phyloP scores from a whole-genome alignment of 768 basidiomycete genomes.

The Rubroboletus satanas region DNA sequence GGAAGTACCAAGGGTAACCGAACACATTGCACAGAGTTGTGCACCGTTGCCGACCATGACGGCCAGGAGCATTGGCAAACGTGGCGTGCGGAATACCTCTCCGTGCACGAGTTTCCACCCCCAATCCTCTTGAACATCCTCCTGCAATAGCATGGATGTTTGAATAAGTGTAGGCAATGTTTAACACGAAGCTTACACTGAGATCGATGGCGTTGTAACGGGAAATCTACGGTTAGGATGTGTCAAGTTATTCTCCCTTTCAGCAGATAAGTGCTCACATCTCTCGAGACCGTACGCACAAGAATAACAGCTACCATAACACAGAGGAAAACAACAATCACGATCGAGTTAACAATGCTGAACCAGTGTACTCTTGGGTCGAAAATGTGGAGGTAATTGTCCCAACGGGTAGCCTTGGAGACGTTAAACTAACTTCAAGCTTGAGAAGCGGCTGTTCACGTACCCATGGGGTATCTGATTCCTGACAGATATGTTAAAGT shows the following conservation, averaged over 20 bases:
- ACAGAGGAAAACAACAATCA: slow-evolving; percentile 89
- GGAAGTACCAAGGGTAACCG: slow-evolving; percentile 71
- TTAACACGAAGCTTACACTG: slow-evolving; percentile 49
- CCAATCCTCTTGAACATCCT: slow-evolving; percentile 96
- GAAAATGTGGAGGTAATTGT: slow-evolving; percentile 91
- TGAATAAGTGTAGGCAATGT: background rate
- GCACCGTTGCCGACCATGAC: slow-evolving; percentile 80
- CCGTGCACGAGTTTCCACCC: slow-evolving; percentile 98
- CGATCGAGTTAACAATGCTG: slow-evolving; percentile 86
- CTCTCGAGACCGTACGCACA: slow-evolving; percentile 78
- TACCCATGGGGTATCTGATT: slow-evolving; percentile 85
- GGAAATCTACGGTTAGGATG: slow-evolving; percentile 12
- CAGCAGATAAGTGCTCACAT: slow-evolving; percentile 46
- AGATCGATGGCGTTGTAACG: slow-evolving; percentile 95
- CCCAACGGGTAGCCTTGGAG: slow-evolving; percentile 87
- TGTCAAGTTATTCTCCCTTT: background rate
- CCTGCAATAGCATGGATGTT: slow-evolving; percentile 40
- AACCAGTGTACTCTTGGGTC: slow-evolving; percentile 97
- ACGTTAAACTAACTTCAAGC: slow-evolving; percentile 8
- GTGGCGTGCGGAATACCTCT: slow-evolving; percentile 88
- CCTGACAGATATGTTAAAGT: slow-evolving; percentile 38
- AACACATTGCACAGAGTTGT: slow-evolving; percentile 70
- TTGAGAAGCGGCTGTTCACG: slow-evolving; percentile 1
- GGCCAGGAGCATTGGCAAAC: slow-evolving; percentile 71
- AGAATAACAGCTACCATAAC: slow-evolving; percentile 93